Evolutionary conservation across 2,329 filamentous ascomycete genomes (phyloP).

Genomic region (Stagonosporopsis tanaceti): DNA sequence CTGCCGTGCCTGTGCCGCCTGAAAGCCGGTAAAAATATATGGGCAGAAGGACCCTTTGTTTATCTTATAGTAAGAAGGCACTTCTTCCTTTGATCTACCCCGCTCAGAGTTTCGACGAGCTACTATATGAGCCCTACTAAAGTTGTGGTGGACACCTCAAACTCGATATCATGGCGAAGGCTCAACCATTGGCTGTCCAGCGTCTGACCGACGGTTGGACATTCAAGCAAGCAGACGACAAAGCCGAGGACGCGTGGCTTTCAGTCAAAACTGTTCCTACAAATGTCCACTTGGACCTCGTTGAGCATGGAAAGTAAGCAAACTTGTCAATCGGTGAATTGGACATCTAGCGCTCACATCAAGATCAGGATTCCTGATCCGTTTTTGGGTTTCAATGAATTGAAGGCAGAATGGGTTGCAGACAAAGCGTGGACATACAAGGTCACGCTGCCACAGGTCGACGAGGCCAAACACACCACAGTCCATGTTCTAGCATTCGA

Average conservation of each 20-base stretch:
- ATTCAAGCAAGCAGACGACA: conserved; percentile 56
- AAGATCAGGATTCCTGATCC: conserved; percentile 57
- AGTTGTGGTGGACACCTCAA: neutral
- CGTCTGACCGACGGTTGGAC: conserved; percentile 53
- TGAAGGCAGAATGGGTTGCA: conserved; percentile 59
- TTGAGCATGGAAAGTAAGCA: conserved; percentile 56
- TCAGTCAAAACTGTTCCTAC: conserved; percentile 56
- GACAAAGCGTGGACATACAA: conserved; percentile 59
- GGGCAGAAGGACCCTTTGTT: conserved; percentile 3
- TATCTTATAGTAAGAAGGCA: conserved; percentile 9
- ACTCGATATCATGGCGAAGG: conserved; percentile 35
- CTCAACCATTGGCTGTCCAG: conserved; percentile 35
- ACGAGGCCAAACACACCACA: conserved; percentile 35
- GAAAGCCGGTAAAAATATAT: conserved; percentile 13
- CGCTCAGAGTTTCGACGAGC: conserved; percentile 4
- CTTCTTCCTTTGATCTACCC: conserved; percentile 12
- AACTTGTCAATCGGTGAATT: neutral
- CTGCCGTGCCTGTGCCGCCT: conserved; percentile 14
- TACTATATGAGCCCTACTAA: neutral
- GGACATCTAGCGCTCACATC: neutral
- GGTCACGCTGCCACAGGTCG: conserved; percentile 49
- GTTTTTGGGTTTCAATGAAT: conserved; percentile 60
- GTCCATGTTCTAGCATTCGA: conserved; percentile 65
- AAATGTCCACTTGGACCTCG: conserved; percentile 58
- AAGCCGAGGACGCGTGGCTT: conserved; percentile 53